These are phyloP conservation scores for Tetragonia tetragonoides DNA, from an alignment of 148 eudicot species.

Conservation along the genomic window DNA sequence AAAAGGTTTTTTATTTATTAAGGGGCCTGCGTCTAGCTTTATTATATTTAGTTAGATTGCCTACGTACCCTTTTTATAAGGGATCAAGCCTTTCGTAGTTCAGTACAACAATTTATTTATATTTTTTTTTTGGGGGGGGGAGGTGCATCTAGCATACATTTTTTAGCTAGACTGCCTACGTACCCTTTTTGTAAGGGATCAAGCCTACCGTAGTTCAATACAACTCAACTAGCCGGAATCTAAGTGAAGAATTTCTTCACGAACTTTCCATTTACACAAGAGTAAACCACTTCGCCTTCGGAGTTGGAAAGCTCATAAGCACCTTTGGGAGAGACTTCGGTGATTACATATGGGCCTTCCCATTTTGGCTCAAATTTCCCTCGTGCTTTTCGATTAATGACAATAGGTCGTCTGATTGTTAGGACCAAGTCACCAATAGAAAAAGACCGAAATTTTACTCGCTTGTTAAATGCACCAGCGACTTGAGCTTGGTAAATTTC, in stretches of 20 bases:
- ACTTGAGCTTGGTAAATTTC: neutral
- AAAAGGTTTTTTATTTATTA: too few relatives aligned
- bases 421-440: slow-evolving; percentile 1
- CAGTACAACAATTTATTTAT: too few relatives aligned
- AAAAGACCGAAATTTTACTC: neutral
- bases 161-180: neutral
- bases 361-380: neutral
- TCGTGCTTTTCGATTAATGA: neutral
- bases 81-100: too few relatives aligned
- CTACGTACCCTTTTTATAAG: neutral
- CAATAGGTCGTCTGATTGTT: neutral
- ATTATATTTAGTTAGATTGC: neutral
- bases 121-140: too few relatives aligned
- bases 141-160: too few relatives aligned
- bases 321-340: neutral
- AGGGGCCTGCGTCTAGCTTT: too few relatives aligned
- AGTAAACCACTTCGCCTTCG: neutral
- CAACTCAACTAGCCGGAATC: neutral
- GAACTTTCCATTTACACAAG: neutral
- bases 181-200: neutral
- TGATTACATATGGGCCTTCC: neutral
- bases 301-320: neutral
- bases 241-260: neutral
- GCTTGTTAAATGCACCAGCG: neutral
- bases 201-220: neutral